phyloP scores from a whole-genome alignment of 176 grass and related monocot genomes.

The Saccharum officinarum region DNA sequence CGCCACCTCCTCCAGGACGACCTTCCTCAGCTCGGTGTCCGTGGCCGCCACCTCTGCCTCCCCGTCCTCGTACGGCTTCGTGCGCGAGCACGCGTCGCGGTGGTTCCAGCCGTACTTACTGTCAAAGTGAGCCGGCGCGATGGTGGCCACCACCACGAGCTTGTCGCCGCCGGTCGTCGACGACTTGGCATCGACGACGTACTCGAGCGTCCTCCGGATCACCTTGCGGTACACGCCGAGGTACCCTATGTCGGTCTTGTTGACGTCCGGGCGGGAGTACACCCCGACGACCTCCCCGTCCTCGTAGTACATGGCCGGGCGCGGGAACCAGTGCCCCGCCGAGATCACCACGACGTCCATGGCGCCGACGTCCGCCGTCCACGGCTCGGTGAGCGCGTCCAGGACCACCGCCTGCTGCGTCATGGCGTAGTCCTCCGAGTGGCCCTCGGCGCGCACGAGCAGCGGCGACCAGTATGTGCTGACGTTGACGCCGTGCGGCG shows the following conservation, averaged over 20 bases:
- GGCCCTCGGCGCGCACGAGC: conserved; percentile 26
- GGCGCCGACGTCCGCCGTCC: conserved; percentile 17
- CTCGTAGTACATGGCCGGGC: conserved; percentile 34
- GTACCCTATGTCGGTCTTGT: conserved; percentile 7
- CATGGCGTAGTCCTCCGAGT: conserved; percentile 28
- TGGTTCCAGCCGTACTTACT: conserved; percentile 17
- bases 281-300: conserved; percentile 36
- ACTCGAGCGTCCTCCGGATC: conserved; percentile 19
- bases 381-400: conserved; percentile 33
- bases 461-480: conserved; percentile 59
- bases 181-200: background rate
- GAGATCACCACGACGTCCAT: conserved; percentile 42
- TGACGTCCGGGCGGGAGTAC: background rate
- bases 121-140: conserved; percentile 32
- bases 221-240: conserved; percentile 35
- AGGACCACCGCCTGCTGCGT: background rate
- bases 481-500: conserved; percentile 32
- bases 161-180: background rate
- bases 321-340: conserved; percentile 44
- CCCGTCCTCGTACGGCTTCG: conserved; percentile 9
- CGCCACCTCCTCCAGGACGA: conserved; percentile 19
- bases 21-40: conserved; percentile 32
- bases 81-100: conserved; percentile 28
- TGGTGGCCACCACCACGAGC: conserved; percentile 28
- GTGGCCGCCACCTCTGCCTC: conserved; percentile 8